A percentile compares a stretch with the other conserved stretches of the same genome.
These are phyloP conservation scores for Lactarius quietus DNA, from an alignment of 768 basidiomycete genomes.

Conservation along the genomic window DNA sequence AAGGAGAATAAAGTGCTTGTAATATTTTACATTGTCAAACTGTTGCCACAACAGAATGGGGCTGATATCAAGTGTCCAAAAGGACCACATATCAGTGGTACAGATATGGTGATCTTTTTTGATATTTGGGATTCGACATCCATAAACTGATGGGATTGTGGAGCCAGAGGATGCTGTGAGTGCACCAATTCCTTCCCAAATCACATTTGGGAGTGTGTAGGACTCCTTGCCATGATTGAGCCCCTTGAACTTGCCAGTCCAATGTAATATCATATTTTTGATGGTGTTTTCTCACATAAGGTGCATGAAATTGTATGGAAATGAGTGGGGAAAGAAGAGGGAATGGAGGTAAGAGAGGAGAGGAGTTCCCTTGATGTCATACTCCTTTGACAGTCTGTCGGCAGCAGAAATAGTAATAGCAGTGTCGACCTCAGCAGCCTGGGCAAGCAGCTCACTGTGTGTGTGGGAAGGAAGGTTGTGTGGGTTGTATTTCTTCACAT, in stretches of 20 bases:
- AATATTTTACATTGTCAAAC: neutral
- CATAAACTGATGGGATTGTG: neutral
- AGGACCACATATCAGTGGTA: slow-evolving; percentile 29
- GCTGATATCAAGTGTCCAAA: neutral
- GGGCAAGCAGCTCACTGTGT: slow-evolving; percentile 32
- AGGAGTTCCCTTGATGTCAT: slow-evolving; percentile 30
- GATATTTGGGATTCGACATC: neutral
- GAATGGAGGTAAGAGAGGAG: neutral
- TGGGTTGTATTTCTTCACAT: slow-evolving; percentile 28
- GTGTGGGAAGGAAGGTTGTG: slow-evolving; percentile 35
- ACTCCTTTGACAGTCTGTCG: slow-evolving; percentile 45
- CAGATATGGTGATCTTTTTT: neutral
- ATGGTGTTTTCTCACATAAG: neutral
- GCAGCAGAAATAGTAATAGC: slow-evolving; percentile 20
- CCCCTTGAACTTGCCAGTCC: neutral
- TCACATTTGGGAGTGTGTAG: neutral
- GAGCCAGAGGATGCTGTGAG: neutral
- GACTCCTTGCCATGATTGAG: neutral
- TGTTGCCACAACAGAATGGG: neutral
- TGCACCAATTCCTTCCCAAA: neutral
- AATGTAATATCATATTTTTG: neutral
- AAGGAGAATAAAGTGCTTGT: slow-evolving; percentile 21
- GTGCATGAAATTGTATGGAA: slow-evolving; percentile 3
- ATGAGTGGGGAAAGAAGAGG: neutral
- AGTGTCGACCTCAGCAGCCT: slow-evolving; percentile 35